Base-by-base conservation (phyloP, 2,329 filamentous ascomycete species). In the Ophiostoma sp. region DNA sequence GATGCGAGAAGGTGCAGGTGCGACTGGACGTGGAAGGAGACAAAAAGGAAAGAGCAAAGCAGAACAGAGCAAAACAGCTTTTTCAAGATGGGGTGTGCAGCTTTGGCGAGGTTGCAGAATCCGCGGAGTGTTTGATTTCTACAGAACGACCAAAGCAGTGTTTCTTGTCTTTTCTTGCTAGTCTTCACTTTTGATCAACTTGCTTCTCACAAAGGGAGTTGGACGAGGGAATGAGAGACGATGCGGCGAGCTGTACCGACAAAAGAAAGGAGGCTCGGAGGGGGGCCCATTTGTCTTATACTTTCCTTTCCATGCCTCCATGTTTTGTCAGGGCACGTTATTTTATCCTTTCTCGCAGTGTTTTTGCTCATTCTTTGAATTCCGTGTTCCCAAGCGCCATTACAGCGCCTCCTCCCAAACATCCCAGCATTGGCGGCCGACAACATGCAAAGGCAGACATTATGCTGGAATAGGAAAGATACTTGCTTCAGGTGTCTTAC, bases 381-480 rank as follows among this genome's bases (percentile, higher is more conserved):
- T 64, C 36, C 22, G 33, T 42, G n/a, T 15, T n/a, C 36, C 61
- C 19, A n/a, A 64, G 61, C 36, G 61, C 61, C 61, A 36, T 45
- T 6, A 66, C 61, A 66, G 36, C 36, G 36, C 61, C 61, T 63
- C 57, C 15, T 63, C 33, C 17, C 57, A 63, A 63, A 33, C 31
- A 22, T 39, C 57, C 33, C 57, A 39, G 57, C 19, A 63, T n/a
- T 19, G 31, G 31, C 31, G 57, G 57, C 57, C 57, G 57, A 22
- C 33, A 63, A n/a, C 11, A 63, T 7, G 55, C 55, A 59, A 31
- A 59, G 55, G 15, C 28, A 33, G 25, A 28, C 55, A 28, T 33
- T 19, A 64, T 64, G 33, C 59, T 64, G 59, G n/a, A 64, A 25
- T 22, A 42, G 36, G 59, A 64, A 42, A 22, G 59, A 61, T n/a